phyloP scores from a whole-genome alignment of 257 asterid genomes.

The Henckelia pumila region DNA sequence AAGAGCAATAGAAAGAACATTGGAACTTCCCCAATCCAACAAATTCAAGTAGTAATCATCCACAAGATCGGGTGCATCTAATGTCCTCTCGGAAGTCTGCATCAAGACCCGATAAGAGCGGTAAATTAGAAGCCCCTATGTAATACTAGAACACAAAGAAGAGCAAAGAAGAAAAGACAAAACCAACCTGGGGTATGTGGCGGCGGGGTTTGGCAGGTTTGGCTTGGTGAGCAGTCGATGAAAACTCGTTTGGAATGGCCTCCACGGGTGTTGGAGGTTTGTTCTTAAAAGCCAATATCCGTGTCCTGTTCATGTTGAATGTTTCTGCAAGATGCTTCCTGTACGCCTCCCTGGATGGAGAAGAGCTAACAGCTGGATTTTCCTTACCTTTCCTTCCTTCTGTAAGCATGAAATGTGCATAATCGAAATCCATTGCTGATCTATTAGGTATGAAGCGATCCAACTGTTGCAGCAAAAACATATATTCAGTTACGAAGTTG shows the following conservation, averaged over 20 bases:
- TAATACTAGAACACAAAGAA: neutral
- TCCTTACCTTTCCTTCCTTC: conserved; percentile 86
- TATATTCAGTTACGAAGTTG: conserved; percentile 1
- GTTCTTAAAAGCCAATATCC: conserved; percentile 87
- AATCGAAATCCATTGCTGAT: conserved; percentile 91
- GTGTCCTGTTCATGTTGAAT: conserved; percentile 79
- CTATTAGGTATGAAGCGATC: conserved; percentile 97
- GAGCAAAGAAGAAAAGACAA: neutral
- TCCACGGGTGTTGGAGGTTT: conserved; percentile 75
- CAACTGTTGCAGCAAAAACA: conserved; percentile 47
- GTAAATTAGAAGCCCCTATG: neutral
- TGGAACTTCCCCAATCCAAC: conserved; percentile 91
- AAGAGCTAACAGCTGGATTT: conserved; percentile 55
- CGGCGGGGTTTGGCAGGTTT: conserved; percentile 67
- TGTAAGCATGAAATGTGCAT: conserved; percentile 85
- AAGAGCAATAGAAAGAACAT: conserved; percentile 88
- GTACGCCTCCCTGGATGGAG: conserved; percentile 86
- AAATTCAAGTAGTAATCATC: conserved; percentile 90
- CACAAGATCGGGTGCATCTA: conserved; percentile 86
- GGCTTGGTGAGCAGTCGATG: conserved; percentile 44
- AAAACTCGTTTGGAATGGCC: conserved; percentile 47
- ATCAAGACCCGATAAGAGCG: conserved; percentile 5
- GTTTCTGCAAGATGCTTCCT: conserved; percentile 81
- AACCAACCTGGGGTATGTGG: conserved; percentile 81
- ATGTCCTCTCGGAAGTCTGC: conserved; percentile 92